phyloP scores from a whole-genome alignment of 2,329 filamentous ascomycete genomes.

The Phialophora macrospora region DNA sequence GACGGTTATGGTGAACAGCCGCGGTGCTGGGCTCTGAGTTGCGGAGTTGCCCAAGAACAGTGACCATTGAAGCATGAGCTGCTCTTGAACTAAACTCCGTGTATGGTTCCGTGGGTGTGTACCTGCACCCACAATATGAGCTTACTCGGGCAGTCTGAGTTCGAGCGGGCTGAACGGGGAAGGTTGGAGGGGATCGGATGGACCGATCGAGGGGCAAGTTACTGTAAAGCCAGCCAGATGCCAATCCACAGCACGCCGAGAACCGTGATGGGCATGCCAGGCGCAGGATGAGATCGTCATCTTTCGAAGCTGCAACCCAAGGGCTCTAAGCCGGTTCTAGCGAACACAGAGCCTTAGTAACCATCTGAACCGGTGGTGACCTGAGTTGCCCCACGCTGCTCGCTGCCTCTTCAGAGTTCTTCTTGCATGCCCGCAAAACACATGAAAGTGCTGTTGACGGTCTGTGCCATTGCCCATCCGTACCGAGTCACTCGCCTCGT shows the following conservation, averaged over 20 bases:
- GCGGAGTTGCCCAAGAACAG: not conserved
- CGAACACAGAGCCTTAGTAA: constrained; percentile 12
- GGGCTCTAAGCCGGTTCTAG: not conserved
- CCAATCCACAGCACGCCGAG: not conserved
- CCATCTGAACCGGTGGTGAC: constrained; percentile 7
- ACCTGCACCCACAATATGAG: not conserved
- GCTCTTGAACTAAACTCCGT: not conserved
- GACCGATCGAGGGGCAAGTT: not conserved
- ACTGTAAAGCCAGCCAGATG: not conserved
- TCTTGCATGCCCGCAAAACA: constrained; percentile 6
- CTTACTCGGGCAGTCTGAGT: not conserved
- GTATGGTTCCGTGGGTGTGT: not conserved
- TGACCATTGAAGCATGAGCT: not conserved
- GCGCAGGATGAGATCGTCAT: constrained; percentile 9
- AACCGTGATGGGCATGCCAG: not conserved
- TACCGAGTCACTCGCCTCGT: constrained; percentile 8
- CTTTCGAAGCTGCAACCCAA: not conserved
- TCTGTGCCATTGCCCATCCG: not conserved
- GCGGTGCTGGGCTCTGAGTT: not conserved
- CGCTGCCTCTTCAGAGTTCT: constrained; percentile 12
- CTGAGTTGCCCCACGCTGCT: constrained; percentile 6
- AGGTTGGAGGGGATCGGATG: not conserved
- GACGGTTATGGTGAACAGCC: not conserved
- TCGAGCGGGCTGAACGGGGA: not conserved
- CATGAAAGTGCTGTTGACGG: not conserved